Percentiles rank a stretch among this genome's conserved stretches.
Evolutionary conservation across 2,329 filamentous ascomycete genomes (phyloP).

Genomic region (Ceratocystis smalleyi): DNA sequence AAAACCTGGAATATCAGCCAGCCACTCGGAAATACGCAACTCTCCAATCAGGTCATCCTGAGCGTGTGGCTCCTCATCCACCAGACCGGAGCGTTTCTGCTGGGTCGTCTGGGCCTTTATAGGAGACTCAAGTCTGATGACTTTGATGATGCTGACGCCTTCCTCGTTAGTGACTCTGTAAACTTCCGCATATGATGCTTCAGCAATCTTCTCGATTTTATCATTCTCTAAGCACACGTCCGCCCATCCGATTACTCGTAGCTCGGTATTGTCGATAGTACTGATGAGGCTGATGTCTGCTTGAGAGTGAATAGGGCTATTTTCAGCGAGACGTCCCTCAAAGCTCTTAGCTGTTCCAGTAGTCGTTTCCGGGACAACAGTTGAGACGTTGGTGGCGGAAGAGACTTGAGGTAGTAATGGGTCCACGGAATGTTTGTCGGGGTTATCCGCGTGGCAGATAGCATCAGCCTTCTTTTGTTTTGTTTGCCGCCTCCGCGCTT

Average conservation of each 20-base stretch:
- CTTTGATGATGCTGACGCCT: slow-evolving; percentile 50
- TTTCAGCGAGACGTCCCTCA: background rate
- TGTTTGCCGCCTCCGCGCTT: background rate
- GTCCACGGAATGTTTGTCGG: background rate
- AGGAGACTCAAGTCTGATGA: slow-evolving; percentile 43
- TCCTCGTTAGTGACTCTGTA: slow-evolving; percentile 45
- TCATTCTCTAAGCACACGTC: slow-evolving; percentile 40
- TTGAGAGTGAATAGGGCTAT: background rate
- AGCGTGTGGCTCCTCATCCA: slow-evolving; percentile 43
- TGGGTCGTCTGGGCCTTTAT: slow-evolving; percentile 43
- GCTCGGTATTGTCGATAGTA: slow-evolving; percentile 16
- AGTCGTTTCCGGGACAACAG: background rate
- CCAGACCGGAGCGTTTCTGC: slow-evolving; percentile 37
- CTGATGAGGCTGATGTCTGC: slow-evolving; percentile 11
- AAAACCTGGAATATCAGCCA: slow-evolving; percentile 49
- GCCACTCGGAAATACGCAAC: slow-evolving; percentile 46
- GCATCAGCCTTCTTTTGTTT: background rate
- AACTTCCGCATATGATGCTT: slow-evolving; percentile 51
- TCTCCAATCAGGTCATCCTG: slow-evolving; percentile 42
- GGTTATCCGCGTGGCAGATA: background rate
- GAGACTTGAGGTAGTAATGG: background rate
- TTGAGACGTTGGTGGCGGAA: background rate
- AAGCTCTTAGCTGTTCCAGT: too few relatives aligned
- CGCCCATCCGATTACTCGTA: slow-evolving; percentile 38
- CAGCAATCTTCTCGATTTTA: slow-evolving; percentile 46